Evolutionary conservation across 2,329 filamentous ascomycete species (phyloP), one percentile per base, ranked within the genome.

Genomic region (Talaromyces albobiverticillius): DNA sequence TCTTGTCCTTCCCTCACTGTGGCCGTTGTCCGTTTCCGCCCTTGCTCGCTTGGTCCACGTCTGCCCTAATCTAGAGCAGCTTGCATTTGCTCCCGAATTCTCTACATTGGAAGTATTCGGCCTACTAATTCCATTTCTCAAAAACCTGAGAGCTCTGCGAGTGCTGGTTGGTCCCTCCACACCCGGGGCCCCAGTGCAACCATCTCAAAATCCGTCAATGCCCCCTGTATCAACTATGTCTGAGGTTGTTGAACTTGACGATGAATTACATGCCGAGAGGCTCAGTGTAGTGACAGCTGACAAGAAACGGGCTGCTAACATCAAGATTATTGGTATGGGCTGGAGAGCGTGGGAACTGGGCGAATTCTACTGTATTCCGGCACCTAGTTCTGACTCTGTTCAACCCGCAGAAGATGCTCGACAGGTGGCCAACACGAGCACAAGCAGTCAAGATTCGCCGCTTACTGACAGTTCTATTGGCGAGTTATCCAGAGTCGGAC

Each of bases 51-150:
- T 85, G 6, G 78, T 82, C 29, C 76, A 78, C 47, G 68, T 68
- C 9, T 83, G 81, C 55, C 81, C 82, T 0, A 76, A 83, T 51
- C 69, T 86, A 13, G 81, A 84, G 57, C 82, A 86, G 60, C 69
- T 86, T 1, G 81, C 76, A 23, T 67, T 84, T 20, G 76, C 80
- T 7, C 71, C 79, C 14, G 70, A 76, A 10, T 59, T 70, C 14
- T 64, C 65, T 32, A 69, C 68, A 59, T 64, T 76, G 61, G 69
- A 76, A 10, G 66, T 69, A 11, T 50, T 75, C 18, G 61, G 65
- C 6, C 58, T 75, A 43, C 60, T 76, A 10, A 60, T 73, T 29
- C 74, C 74, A 31, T 70, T 73, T 55, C 67, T 75, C 38, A 65
- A 68, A 6, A 72, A 75, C 11, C 59, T 75, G 6, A 61, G 61